A percentile compares a stretch with the other conserved stretches of the same genome.
phyloP scores from a whole-genome alignment of 2,329 filamentous ascomycete species.

The Exophiala viscosa region DNA sequence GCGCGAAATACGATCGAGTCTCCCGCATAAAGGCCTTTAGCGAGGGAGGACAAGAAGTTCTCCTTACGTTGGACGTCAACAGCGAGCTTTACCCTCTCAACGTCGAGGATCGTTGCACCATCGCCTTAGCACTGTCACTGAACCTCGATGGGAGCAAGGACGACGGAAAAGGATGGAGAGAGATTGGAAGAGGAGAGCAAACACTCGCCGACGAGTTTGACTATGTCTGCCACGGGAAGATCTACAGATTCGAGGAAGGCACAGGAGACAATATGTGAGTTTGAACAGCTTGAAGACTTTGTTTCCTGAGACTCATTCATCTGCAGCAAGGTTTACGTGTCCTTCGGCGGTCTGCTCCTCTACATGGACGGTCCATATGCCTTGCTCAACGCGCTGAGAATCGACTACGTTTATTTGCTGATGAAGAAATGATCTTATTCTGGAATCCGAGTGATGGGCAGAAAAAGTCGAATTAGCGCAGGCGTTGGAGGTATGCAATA shows the following conservation, averaged over 20 bases:
- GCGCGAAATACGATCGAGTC: conserved; percentile 91
- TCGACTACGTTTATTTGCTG: conserved; percentile 90
- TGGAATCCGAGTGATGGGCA: background rate
- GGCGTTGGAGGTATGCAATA: conserved; percentile 14
- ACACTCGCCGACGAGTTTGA: conserved; percentile 54
- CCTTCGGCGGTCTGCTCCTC: conserved; percentile 87
- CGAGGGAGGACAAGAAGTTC: conserved; percentile 62
- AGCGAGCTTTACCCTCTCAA: conserved; percentile 80
- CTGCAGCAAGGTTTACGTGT: conserved; percentile 82
- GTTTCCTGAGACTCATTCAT: conserved; percentile 30
- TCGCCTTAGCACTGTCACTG: conserved; percentile 80
- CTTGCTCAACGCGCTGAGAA: conserved; percentile 85
- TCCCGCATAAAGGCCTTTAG: conserved; percentile 67
- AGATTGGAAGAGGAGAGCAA: conserved; percentile 56
- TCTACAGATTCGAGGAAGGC: conserved; percentile 51
- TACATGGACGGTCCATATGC: conserved; percentile 91
- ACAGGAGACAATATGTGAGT: conserved; percentile 83
- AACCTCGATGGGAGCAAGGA: conserved; percentile 80
- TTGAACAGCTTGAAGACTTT: background rate
- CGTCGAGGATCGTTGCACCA: conserved; percentile 70
- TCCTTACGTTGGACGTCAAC: conserved; percentile 88
- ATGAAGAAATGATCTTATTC: conserved; percentile 69
- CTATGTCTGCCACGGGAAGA: conserved; percentile 52
- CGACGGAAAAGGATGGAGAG: conserved; percentile 73
- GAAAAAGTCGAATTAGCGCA: conserved; percentile 20